phyloP scores from a whole-genome alignment of 306 rosid genomes.

The Castanospermum australe region DNA sequence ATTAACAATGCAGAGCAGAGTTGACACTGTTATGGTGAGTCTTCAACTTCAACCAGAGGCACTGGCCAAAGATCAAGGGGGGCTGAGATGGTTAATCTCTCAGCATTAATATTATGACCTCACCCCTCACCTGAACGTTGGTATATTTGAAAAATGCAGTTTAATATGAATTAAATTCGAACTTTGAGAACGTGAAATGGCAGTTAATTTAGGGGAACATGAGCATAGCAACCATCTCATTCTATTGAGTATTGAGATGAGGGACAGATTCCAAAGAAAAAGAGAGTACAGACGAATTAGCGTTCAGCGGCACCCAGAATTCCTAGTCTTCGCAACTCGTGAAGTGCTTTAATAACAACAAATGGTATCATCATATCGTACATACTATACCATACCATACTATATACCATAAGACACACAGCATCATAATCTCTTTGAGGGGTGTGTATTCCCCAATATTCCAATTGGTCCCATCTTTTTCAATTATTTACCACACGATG shows the following conservation, averaged over 20 bases:
- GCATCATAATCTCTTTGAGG: neutral
- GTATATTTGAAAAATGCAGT: neutral
- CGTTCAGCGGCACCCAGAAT: conserved; percentile 40
- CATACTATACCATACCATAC: no score
- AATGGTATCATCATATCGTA: no score
- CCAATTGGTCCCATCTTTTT: neutral
- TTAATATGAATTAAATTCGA: neutral
- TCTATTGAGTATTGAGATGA: neutral
- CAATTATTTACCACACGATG: neutral
- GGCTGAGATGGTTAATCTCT: neutral
- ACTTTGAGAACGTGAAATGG: neutral
- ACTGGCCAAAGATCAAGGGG: no score
- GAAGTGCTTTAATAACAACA: conserved; percentile 12
- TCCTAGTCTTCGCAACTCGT: conserved; percentile 32
- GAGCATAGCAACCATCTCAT: neutral
- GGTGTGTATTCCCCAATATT: neutral
- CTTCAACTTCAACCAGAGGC: no score
- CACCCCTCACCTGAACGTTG: neutral
- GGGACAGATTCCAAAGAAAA: neutral
- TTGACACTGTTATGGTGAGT: neutral
- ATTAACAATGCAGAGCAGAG: neutral
- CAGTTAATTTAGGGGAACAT: neutral
- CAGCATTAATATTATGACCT: neutral
- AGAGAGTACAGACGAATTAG: conserved; percentile 45
- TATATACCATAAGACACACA: no score